Evolutionary conservation across 164 flowering plant species (phyloP), one percentile per base, ranked within the genome.

Genomic region (Litsea cubeba): DNA sequence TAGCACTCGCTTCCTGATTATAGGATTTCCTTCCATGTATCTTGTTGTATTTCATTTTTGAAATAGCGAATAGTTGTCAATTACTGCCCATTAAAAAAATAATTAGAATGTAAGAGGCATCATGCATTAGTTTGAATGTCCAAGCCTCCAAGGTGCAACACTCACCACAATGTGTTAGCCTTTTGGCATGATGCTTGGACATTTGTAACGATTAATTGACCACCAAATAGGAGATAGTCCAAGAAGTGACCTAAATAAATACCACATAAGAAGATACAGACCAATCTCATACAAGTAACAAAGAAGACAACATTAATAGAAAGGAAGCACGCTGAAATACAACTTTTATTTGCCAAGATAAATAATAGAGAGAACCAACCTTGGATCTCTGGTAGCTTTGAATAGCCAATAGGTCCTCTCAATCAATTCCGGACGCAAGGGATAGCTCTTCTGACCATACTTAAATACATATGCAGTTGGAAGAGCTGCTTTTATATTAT

Each of bases 331-430:
- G 12, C 35, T 8, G 10, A 25, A 60, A 65, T 51, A 51, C n/a
- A 46, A 32, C 14, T 18, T 40, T 10, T 23, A 51, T 24, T 65
- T 54, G 50, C 50, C 35, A 20, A 63, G 8, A 6, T 28, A 62
- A 26, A 54, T 15, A 8, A 72, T 54, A 76, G 2, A 28, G 6
- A 25, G 65, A 51, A 75, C 84, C 68, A 30, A 96, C 98, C 91
- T 89, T 73, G 94, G 87, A 83, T 96, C 88, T 82, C 97, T 86
- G 62, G 99, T 96, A 50, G 98, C 99, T 86, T 94, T 96, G 85
- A 90, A 96, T 68, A 96, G 95, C 98, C 94, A 96, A 82, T 92
- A 96, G 63, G 99, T 96, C 85, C 99, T 94, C 83, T 96, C 99
- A 15, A 90, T 92, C 72, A 96, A 84, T 85, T 96, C 98, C 17